phyloP scores from a whole-genome alignment of 176 grass and related monocot genomes.

The Bolboschoenus planiculmis region DNA sequence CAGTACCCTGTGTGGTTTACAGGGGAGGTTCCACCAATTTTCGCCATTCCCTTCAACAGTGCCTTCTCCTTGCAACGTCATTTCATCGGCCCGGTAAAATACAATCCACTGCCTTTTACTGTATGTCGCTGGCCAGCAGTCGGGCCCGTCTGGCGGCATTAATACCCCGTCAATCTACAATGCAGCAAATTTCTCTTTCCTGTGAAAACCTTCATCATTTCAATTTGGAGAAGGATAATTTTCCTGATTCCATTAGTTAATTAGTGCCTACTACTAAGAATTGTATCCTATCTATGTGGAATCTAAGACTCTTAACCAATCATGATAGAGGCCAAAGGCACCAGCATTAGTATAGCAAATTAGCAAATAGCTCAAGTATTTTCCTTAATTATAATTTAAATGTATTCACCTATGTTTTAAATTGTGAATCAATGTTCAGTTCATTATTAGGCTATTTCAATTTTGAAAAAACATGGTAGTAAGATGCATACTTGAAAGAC shows the following conservation, averaged over 20 bases:
- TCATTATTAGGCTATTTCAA: not conserved
- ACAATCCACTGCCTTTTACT: constrained; percentile 56
- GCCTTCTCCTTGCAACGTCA: constrained; percentile 53
- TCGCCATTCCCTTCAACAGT: constrained; percentile 80
- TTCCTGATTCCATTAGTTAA: not conserved
- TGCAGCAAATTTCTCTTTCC: not conserved
- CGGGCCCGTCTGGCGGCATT: constrained; percentile 61
- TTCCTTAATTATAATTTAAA: not conserved
- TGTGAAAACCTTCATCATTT: not conserved
- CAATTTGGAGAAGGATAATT: not conserved
- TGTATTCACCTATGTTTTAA: not conserved
- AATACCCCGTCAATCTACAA: constrained; percentile 54
- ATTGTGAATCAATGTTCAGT: not conserved
- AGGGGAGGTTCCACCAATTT: constrained; percentile 76
- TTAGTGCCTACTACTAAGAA: not conserved
- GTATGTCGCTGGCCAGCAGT: constrained; percentile 49
- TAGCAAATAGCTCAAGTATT: not conserved
- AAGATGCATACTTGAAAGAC: constrained; percentile 44
- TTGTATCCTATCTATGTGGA: not conserved
- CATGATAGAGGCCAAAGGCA: not conserved
- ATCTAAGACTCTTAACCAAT: not conserved
- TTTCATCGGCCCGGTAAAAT: constrained; percentile 48
- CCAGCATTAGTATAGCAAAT: not conserved
- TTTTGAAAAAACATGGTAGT: too few relatives aligned
- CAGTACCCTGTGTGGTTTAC: constrained; percentile 77